These are phyloP conservation scores for Populus deltoides DNA, from an alignment of 345 rosid genomes.

Conservation along the genomic window DNA sequence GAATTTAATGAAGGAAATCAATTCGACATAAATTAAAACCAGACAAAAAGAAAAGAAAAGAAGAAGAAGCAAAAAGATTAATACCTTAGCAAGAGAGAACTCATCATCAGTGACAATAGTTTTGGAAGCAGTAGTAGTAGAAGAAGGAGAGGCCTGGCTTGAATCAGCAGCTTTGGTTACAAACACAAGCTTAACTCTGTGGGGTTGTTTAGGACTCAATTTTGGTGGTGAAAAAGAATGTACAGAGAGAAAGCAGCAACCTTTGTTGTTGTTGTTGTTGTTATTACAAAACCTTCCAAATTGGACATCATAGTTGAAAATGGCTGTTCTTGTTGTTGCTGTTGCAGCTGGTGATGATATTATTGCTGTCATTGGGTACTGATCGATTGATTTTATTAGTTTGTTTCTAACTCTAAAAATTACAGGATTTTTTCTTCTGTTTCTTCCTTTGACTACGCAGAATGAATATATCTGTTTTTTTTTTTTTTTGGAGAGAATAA, in stretches of 20 bases:
- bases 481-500: not conserved
- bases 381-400: not conserved
- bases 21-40: not conserved
- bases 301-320: conserved; percentile 19
- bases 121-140: conserved; percentile 40
- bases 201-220: conserved; percentile 13
- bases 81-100: conserved; percentile 77
- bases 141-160: conserved; percentile 45
- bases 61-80: not conserved
- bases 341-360: not conserved
- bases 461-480: not conserved
- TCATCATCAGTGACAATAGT: conserved; percentile 62
- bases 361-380: conserved; percentile 34
- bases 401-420: not conserved
- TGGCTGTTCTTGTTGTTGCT: conserved; percentile 25
- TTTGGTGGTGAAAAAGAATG: conserved; percentile 21
- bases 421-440: not conserved
- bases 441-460: not conserved
- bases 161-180: conserved; percentile 64
- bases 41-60: not conserved
- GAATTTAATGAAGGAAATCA: not conserved
- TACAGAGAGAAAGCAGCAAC: conserved; percentile 29
- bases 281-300: conserved; percentile 14
- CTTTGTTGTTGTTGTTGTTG: conserved; percentile 9
- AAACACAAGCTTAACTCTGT: conserved; percentile 24